Base-by-base conservation (phyloP, 257 asterid species). In the Solanum phureja region DNA sequence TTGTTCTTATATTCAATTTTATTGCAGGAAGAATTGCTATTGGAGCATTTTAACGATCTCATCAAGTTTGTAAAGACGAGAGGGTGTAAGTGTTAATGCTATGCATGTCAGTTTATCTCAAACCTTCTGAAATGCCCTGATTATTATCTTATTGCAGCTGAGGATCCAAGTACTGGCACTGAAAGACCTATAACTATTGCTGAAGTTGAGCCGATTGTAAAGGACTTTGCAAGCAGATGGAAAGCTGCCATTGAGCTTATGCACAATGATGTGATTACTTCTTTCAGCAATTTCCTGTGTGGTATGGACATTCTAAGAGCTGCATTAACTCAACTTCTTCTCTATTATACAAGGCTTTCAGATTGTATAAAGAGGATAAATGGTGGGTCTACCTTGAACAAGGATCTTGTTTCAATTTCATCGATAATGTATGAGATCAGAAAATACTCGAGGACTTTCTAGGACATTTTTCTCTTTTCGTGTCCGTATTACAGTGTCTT, bases 231-330 rank as follows among this genome's bases (percentile, higher is more conserved):
- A 19, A 93, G 96, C 92, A 91, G 98, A 90, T 97, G 99, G 99
- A 97, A 96, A 92, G 91, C 92, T 75, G 99, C 99, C 11, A 96
- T 97, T 87, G 99, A 97, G 91, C 94, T 96, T 90, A 97, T 97
- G 99, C 99, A 97, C 94, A 96, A 92, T 64, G 99, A 95, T 38
- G 98, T 97, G 68, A 97, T 97, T 34, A 96, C 94, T 83, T 96
- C 98, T 37, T 97, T 96, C 87, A 97, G 99, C 91, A 97, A 96
- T 95, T 96, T 97, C 75, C 89, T 96, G 5, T 95, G 99, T 73
- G 99, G 99, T 8, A 96, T 97, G 99, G 99, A 97, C 88, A 97
- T 97, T 81, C 93, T 97, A 88, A 91, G 98, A 89, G 98, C 99
- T 87, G 98, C 99, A 64, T 88, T 96, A 91, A 94, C 99, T 88